Conservation (phyloP, 192 early-diverging fungal genomes). For the Entomortierella lignicola region DNA sequence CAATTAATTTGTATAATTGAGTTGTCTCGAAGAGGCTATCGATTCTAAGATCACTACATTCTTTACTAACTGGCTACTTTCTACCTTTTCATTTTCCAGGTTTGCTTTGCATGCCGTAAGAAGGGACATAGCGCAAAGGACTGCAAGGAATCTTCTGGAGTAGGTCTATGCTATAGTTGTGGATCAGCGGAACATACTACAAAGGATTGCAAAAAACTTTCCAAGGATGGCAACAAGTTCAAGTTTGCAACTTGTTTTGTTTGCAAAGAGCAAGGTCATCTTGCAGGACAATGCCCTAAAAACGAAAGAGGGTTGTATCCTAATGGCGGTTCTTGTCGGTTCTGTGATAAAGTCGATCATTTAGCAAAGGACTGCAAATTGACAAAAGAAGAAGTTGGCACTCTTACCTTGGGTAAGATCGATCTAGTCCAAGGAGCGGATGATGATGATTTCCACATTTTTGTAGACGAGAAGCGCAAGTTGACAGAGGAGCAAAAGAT, state of each 20-base stretch:
- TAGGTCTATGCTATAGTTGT: constrained; percentile 90
- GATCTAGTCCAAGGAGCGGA: constrained; percentile 89
- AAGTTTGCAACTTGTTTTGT: constrained; percentile 91
- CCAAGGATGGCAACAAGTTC: constrained; percentile 63
- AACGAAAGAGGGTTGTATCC: constrained; percentile 92
- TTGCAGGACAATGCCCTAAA: constrained; percentile 84
- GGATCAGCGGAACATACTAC: constrained; percentile 86
- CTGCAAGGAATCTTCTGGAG: constrained; percentile 74
- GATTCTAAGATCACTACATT: no score
- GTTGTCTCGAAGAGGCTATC: no score
- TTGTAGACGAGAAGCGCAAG: constrained; percentile 69
- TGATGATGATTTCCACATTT: constrained; percentile 92
- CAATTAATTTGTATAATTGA: no score
- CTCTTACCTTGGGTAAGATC: constrained; percentile 77
- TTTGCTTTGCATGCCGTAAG: constrained; percentile 89
- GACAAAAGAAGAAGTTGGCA: constrained; percentile 67
- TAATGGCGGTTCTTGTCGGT: constrained; percentile 90
- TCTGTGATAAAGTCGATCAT: constrained; percentile 90
- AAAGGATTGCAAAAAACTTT: constrained; percentile 76
- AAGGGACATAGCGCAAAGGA: constrained; percentile 85
- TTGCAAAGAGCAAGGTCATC: constrained; percentile 86
- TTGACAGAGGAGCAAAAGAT: constrained; percentile 58
- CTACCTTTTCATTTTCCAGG: constrained; percentile 28
- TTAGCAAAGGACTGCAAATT: constrained; percentile 85
- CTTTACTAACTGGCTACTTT: neutral